A percentile compares a stretch with the other conserved stretches of the same genome.
phyloP scores from a whole-genome alignment of 2,329 filamentous ascomycete species.

The Cordyceps sp. region DNA sequence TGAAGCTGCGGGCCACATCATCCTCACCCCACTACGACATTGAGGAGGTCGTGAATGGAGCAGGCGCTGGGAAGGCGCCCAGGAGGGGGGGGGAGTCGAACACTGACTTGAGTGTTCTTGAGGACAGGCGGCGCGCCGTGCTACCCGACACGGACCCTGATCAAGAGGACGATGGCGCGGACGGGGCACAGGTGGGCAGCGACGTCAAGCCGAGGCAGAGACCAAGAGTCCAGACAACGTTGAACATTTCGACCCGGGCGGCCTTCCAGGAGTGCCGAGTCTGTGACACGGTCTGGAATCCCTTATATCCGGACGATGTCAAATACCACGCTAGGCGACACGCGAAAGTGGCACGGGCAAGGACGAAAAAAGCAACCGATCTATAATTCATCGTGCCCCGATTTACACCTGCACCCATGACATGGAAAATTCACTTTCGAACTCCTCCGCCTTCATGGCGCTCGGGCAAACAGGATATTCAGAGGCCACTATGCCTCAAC shows the following conservation, averaged over 20 bases:
- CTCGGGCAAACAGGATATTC: no score
- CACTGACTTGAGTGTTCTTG: no score
- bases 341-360: constrained; percentile 13
- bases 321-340: constrained; percentile 24
- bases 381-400: no score
- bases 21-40: constrained; percentile 3
- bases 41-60: no score
- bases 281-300: constrained; percentile 27
- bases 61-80: no score
- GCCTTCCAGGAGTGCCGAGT: constrained; percentile 25
- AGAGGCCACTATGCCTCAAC: no score
- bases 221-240: constrained; percentile 21
- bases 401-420: no score
- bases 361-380: constrained; percentile 8
- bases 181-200: not conserved
- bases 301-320: constrained; percentile 24
- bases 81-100: no score
- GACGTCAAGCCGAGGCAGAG: constrained; percentile 1
- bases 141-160: no score
- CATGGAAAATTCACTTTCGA: no score
- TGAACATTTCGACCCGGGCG: constrained; percentile 24
- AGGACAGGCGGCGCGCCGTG: no score
- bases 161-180: not conserved
- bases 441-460: no score
- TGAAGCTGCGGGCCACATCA: constrained; percentile 11